These are phyloP conservation scores for Aspergillus brasiliensis DNA, from an alignment of 2,329 filamentous ascomycete genomes.

Conservation along the genomic window DNA sequence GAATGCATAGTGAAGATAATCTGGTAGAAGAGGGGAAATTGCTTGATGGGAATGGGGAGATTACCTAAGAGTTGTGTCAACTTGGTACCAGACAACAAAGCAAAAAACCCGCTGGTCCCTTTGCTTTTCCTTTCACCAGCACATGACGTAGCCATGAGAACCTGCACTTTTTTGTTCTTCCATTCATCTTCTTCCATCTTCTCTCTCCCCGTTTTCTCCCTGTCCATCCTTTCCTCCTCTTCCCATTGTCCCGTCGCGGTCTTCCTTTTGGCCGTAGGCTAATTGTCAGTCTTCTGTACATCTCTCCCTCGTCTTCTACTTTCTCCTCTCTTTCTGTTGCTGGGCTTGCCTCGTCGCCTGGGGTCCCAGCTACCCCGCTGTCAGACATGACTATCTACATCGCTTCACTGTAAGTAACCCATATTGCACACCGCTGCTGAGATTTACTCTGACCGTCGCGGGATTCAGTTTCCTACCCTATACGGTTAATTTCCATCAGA, in stretches of 20 bases:
- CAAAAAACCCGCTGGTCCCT: neutral
- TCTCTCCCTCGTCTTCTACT: conserved; percentile 4
- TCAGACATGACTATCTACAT: conserved; percentile 62
- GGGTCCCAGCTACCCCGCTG: conserved; percentile 5
- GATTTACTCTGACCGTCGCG: conserved; percentile 10
- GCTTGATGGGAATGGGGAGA: too few species aligned
- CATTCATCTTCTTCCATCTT: neutral
- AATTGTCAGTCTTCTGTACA: conserved; percentile 2
- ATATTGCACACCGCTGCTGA: neutral
- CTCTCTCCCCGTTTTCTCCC: neutral
- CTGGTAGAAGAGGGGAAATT: too few species aligned
- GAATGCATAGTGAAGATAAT: too few species aligned
- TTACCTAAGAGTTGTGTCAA: too few species aligned
- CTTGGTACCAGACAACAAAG: too few species aligned
- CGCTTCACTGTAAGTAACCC: conserved; percentile 55
- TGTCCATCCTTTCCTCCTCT: neutral
- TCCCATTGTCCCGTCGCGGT: neutral
- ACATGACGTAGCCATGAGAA: conserved; percentile 11
- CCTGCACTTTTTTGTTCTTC: neutral
- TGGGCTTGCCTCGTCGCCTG: neutral
- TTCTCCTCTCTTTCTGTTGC: conserved; percentile 10
- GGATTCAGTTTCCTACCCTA: conserved; percentile 80
- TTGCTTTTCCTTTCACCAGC: neutral
- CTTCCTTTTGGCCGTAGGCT: neutral
- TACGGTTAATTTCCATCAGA: conserved; percentile 82